Evolutionary conservation across 164 flowering plant species (phyloP).

Genomic region (Piper betle): DNA sequence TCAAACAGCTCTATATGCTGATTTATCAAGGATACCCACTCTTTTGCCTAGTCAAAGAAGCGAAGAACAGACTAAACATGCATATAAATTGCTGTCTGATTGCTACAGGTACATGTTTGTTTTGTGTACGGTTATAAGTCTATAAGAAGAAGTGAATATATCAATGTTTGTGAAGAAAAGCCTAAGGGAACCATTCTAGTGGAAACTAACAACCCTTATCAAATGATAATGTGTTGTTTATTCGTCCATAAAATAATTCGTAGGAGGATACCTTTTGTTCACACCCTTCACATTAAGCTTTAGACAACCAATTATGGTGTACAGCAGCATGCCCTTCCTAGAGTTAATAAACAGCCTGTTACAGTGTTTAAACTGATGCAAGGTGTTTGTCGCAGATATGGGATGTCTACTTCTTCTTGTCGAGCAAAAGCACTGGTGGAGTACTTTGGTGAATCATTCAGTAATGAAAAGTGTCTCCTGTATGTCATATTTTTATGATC

Average conservation of each 20-base stretch:
- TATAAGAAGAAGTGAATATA: no score
- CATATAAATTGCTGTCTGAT: slow-evolving; percentile 75
- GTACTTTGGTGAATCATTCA: slow-evolving; percentile 74
- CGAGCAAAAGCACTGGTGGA: slow-evolving; percentile 76
- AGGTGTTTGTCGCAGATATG: slow-evolving; percentile 43
- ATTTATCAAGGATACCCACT: slow-evolving; percentile 54
- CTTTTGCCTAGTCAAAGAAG: slow-evolving; percentile 77
- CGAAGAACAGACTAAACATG: slow-evolving; percentile 62
- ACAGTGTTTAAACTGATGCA: background rate
- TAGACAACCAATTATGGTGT: background rate
- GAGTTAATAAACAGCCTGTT: no score
- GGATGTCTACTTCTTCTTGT: slow-evolving; percentile 64
- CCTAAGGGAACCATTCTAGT: no score
- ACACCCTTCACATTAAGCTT: no score
- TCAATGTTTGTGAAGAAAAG: background rate
- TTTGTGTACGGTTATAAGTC: background rate
- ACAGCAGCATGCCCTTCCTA: background rate
- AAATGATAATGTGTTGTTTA: no score
- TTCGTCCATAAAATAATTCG: no score
- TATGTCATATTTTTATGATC: slow-evolving; percentile 18
- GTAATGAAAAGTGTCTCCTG: slow-evolving; percentile 42
- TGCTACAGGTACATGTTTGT: slow-evolving; percentile 46
- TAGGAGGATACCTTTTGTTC: no score
- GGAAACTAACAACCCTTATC: no score
- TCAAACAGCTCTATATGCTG: slow-evolving; percentile 62